Percentiles rank a stretch among this genome's conserved stretches.
These are phyloP conservation scores for Orbilia blumenaviensis DNA, from an alignment of 2,329 filamentous ascomycete genomes.

Conservation along the genomic window DNA sequence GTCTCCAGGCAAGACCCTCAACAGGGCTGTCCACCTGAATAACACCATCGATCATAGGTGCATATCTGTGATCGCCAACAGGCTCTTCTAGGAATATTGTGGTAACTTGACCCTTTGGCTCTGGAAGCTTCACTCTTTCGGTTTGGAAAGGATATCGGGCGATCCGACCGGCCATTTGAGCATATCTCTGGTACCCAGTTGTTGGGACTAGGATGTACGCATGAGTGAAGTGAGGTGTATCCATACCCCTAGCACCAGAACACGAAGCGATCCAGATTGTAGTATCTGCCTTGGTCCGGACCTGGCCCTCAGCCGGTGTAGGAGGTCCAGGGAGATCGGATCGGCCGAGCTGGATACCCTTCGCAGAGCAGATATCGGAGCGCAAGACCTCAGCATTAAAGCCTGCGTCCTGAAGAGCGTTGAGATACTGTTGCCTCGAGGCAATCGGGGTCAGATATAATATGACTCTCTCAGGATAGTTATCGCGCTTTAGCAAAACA, in stretches of 20 bases:
- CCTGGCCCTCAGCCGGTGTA: background rate
- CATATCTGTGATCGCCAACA: slow-evolving; percentile 6
- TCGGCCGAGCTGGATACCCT: slow-evolving; percentile 24
- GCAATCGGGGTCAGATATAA: slow-evolving; percentile 35
- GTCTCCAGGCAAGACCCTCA: slow-evolving; percentile 47
- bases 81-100: slow-evolving; percentile 44
- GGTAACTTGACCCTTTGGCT: slow-evolving; percentile 41
- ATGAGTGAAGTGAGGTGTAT: slow-evolving; percentile 47
- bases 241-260: slow-evolving; percentile 13
- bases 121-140: background rate
- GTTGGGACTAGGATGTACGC: slow-evolving; percentile 47
- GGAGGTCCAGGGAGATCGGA: slow-evolving; percentile 28
- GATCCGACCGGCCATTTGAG: slow-evolving; percentile 48
- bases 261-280: slow-evolving; percentile 39
- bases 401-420: slow-evolving; percentile 17
- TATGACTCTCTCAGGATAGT: slow-evolving; percentile 56
- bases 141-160: slow-evolving; percentile 38
- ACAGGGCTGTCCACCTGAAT: slow-evolving; percentile 49
- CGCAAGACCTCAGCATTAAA: slow-evolving; percentile 28
- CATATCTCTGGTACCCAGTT: slow-evolving; percentile 42
- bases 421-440: slow-evolving; percentile 22
- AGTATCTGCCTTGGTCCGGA: slow-evolving; percentile 36
- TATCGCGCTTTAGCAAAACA: slow-evolving; percentile 56
- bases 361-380: background rate
- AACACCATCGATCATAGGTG: slow-evolving; percentile 47